These are phyloP conservation scores for Cucumis melo DNA, from an alignment of 306 rosid species.

Conservation along the genomic window DNA sequence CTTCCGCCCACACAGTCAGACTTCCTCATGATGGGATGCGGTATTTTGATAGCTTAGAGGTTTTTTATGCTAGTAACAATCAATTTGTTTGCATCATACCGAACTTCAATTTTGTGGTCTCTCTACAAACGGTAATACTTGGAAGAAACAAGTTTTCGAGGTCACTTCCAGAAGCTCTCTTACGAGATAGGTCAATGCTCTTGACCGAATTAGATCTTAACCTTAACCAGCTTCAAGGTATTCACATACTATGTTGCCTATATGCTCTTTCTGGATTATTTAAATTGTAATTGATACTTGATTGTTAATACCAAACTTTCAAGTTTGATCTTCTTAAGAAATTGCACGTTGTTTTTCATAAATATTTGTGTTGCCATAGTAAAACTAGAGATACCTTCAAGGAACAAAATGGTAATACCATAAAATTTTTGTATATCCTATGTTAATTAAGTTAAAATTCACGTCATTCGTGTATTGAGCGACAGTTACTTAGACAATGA, in stretches of 20 bases:
- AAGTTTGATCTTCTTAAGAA: neutral
- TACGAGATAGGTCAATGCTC: constrained; percentile 60
- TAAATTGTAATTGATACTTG: neutral
- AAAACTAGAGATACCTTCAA: neutral
- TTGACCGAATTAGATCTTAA: constrained; percentile 72
- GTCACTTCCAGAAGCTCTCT: constrained; percentile 44
- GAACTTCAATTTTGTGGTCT: constrained; percentile 52
- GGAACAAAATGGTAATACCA: neutral
- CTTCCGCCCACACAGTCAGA: no score
- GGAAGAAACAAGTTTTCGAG: constrained; percentile 49
- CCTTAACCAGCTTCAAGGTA: constrained; percentile 64
- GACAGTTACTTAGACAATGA: neutral
- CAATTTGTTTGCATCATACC: constrained; percentile 50
- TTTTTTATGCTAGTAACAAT: constrained; percentile 62
- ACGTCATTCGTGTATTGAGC: neutral
- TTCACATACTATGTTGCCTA: neutral
- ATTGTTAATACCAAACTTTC: neutral
- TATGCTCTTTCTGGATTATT: neutral
- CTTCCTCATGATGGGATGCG: constrained; percentile 75
- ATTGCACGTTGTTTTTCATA: neutral
- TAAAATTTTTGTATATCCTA: neutral
- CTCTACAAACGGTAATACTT: constrained; percentile 53
- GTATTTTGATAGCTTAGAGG: constrained; percentile 68
- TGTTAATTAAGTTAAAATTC: neutral
- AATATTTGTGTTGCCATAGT: neutral